Evolutionary conservation across 2,329 filamentous ascomycete species (phyloP), one percentile per base, ranked within the genome.

Genomic region (Sporothrix brasiliensis): DNA sequence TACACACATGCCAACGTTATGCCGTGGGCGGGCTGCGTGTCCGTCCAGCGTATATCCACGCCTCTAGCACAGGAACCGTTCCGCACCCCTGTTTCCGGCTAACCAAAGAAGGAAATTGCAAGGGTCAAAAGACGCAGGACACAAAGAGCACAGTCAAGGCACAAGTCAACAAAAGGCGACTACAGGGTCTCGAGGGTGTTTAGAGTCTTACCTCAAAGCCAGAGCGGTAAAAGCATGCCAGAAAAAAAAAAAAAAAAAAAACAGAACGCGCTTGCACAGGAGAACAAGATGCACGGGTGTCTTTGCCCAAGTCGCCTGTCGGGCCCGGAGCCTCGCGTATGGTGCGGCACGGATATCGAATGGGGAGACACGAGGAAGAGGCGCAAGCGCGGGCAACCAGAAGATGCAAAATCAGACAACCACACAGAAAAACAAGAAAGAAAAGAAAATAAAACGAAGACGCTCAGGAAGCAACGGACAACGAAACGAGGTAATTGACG

Each of bases 1-100:
- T 16, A 16, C 34, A 53, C 67, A 69, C 54, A 69, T 60, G 67
- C 61, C 44, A 50, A 39, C 19, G 27, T 41, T 27, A 53, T 69
- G 68, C 68, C 56, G 68, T 54, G 21, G 24, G 27, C 68, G 56
- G 53, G 52, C 66, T 56, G 21, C 16, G 21, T 68, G 6, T 67
- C 34, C n/a, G 30, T 67, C 34, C 56, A 24, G 10, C n/a, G n/a
- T 27, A 56, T 24, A 16, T 11, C 7, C 54, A 56, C 30, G 54
- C 58, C n/a, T 68, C 34, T 10, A 49, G 24, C 21, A 49, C 41
- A 44, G 27, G 50, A 47, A 50, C 54, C 54, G 44, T 69, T 50
- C 54, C 54, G 50, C 41, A 60, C 34, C 49, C 68, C 68, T 69
- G 68, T 60, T 34, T 34, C 56, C 56, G 54, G 47, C 68, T 63